Evolutionary conservation across 2,329 filamentous ascomycete species (phyloP).

Genomic region (Colletotrichum sp.): DNA sequence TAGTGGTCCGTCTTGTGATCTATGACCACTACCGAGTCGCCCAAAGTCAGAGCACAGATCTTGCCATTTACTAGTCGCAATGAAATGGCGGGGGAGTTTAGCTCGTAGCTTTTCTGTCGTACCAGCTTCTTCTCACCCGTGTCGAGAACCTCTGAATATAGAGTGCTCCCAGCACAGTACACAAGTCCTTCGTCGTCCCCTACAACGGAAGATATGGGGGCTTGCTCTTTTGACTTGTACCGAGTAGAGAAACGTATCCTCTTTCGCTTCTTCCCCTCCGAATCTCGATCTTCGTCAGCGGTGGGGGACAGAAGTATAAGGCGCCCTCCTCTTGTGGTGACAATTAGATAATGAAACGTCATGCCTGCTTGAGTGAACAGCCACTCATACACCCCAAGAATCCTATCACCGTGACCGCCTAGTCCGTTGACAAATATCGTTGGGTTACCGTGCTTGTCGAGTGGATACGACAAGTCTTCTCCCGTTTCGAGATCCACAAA

Average conservation of each 20-base stretch:
- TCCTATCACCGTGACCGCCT: slow-evolving; percentile 60
- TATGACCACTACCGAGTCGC: slow-evolving; percentile 62
- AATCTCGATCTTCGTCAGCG: slow-evolving; percentile 14
- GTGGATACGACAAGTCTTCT: slow-evolving; percentile 51
- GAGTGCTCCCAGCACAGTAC: slow-evolving; percentile 54
- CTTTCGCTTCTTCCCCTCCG: slow-evolving; percentile 23
- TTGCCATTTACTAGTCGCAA: slow-evolving; percentile 53
- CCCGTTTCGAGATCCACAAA: slow-evolving; percentile 65
- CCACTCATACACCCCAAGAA: slow-evolving; percentile 71
- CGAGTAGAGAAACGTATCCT: slow-evolving; percentile 13
- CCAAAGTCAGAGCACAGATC: slow-evolving; percentile 55
- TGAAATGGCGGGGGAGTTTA: slow-evolving; percentile 59
- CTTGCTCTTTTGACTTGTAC: slow-evolving; percentile 21
- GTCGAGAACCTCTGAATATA: slow-evolving; percentile 65
- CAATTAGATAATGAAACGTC: slow-evolving; percentile 67
- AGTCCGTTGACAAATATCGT: slow-evolving; percentile 60
- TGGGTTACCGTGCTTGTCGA: slow-evolving; percentile 44
- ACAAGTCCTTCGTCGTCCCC: slow-evolving; percentile 62
- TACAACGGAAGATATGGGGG: slow-evolving; percentile 61
- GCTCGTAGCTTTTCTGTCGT: slow-evolving; percentile 47
- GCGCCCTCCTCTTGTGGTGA: slow-evolving; percentile 59
- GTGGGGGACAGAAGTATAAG: slow-evolving; percentile 54
- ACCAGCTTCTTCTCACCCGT: slow-evolving; percentile 55
- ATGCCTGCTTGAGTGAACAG: slow-evolving; percentile 60
- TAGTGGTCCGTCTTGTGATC: slow-evolving; percentile 47